Base-by-base conservation (phyloP, 2,329 filamentous ascomycete species). In the Nothomitra cinnamomea region DNA sequence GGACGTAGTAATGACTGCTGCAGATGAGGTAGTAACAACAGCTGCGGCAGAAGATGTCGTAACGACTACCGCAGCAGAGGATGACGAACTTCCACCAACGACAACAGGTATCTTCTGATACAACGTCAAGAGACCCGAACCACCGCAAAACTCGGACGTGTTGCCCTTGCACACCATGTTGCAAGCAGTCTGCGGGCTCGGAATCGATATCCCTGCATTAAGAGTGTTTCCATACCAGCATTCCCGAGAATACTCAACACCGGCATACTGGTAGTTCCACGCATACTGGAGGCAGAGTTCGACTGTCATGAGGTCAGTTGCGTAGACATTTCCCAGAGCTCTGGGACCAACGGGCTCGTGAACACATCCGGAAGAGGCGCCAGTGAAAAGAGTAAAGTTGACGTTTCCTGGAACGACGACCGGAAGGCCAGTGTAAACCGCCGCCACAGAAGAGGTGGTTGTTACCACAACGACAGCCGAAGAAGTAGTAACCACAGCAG, bases 61-160 rank as follows among this genome's bases (percentile, higher is more conserved):
- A 49, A 10, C 8, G 5, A 32, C 28, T 10, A 32, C 28, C 10
- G 28, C 5, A 4, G 10, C 28, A 32, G 5, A 5, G 28, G 5
- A 5, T 10, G 28, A 32, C 8, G 41, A 21, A 17, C 13, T 22
- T 12, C 3, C 22, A 17, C 8, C 17, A 4, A 22, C 22, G 10
- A 8, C 25, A 10, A 28, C 22, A n/a, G 49, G 49, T 6, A 28
- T 53, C 41, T 42, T 48, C 1, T 59, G 66, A 17, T 56, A 52
- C 28, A 32, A 32, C 28, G 28, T 32, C 28, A 32, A 32, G 5
- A 32, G 4, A 10, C 28, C 10, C 10, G 5, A 4, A 10, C 19
- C 47, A 2, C 41, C 41, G 21, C 41, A 45, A 10, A 21, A 45
- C 17, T 45, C 41, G 8, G 12, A 10, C 17, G 17, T 45, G 22